Evolutionary conservation across 2,329 filamentous ascomycete genomes (phyloP).

Genomic region (Westerdykella aurantiaca): DNA sequence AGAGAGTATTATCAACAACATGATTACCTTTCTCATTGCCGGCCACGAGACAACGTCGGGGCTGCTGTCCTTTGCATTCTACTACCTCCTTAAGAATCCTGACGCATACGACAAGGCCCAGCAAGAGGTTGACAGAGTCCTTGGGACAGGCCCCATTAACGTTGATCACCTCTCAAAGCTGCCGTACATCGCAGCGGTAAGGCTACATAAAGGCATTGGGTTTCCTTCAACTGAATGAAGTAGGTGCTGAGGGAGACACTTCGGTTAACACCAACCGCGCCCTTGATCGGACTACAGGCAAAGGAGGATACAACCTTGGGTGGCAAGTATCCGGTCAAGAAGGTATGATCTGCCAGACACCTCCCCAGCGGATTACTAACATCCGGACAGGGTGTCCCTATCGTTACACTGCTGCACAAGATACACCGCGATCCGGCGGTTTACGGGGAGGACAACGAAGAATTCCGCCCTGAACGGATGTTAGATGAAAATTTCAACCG

Average conservation of each 20-base stretch:
- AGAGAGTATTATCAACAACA: constrained; percentile 60
- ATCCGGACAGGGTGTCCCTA: constrained; percentile 21
- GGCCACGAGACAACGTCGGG: constrained; percentile 40
- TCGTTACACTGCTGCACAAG: constrained; percentile 28
- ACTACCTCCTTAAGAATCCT: constrained; percentile 50
- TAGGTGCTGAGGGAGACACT: constrained; percentile 49
- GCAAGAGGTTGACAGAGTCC: constrained; percentile 49
- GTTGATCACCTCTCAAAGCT: constrained; percentile 49
- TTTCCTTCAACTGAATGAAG: not conserved
- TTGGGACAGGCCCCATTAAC: constrained; percentile 43
- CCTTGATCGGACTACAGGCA: constrained; percentile 41
- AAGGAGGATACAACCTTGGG: constrained; percentile 30
- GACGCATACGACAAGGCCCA: constrained; percentile 46
- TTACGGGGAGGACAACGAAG: constrained; percentile 42
- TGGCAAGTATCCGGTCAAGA: constrained; percentile 36
- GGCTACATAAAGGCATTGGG: not conserved
- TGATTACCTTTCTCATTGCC: constrained; percentile 61
- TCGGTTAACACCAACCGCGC: constrained; percentile 51
- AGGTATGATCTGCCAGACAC: not conserved
- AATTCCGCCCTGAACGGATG: constrained; percentile 46
- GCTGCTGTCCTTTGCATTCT: constrained; percentile 42
- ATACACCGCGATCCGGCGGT: constrained; percentile 40
- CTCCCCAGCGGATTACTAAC: not conserved
- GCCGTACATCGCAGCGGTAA: constrained; percentile 47
- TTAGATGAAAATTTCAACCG: constrained; percentile 39